These are phyloP conservation scores for Penicillium riverlandense DNA, from an alignment of 495 filamentous ascomycete genomes.

Conservation along the genomic window DNA sequence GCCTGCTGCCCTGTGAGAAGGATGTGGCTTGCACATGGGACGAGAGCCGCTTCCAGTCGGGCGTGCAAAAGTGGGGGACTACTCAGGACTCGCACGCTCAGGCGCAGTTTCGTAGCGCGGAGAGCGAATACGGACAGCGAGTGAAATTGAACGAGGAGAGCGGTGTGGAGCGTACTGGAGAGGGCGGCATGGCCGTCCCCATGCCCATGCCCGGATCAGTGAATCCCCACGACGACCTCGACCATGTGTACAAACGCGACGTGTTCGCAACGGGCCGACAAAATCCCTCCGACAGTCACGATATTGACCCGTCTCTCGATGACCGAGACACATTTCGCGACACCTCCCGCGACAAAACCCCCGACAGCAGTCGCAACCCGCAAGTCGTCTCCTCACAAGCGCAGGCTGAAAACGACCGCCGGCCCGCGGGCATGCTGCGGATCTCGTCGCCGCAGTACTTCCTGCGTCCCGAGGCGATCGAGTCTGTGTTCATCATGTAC, in stretches of 20 bases:
- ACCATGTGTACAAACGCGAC: slow-evolving; percentile 13
- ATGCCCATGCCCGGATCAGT: slow-evolving; percentile 20
- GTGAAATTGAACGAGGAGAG: slow-evolving; percentile 10
- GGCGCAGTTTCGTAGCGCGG: slow-evolving; percentile 19
- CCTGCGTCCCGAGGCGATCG: slow-evolving; percentile 87
- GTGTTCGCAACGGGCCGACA: background rate
- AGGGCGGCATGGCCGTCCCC: slow-evolving; percentile 5
- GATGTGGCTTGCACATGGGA: slow-evolving; percentile 66
- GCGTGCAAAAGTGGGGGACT: background rate
- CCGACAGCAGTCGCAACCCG: too few species aligned
- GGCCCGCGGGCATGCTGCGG: slow-evolving; percentile 59
- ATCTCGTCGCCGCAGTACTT: slow-evolving; percentile 62
- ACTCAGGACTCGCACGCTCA: slow-evolving; percentile 22
- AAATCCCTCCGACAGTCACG: too few species aligned
- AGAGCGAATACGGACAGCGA: slow-evolving; percentile 19
- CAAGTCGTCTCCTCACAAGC: background rate
- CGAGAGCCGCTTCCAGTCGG: slow-evolving; percentile 54
- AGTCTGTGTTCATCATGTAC: slow-evolving; percentile 94
- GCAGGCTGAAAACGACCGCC: slow-evolving; percentile 37
- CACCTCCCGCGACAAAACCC: too few species aligned
- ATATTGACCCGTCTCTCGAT: too few species aligned
- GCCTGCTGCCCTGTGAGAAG: slow-evolving; percentile 60
- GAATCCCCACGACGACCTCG: slow-evolving; percentile 18
- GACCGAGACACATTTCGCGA: too few species aligned
- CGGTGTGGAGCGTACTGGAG: slow-evolving; percentile 1